Conservation (phyloP, 352 stramenopile genomes). For the Globisporangium mamillatum region DNA sequence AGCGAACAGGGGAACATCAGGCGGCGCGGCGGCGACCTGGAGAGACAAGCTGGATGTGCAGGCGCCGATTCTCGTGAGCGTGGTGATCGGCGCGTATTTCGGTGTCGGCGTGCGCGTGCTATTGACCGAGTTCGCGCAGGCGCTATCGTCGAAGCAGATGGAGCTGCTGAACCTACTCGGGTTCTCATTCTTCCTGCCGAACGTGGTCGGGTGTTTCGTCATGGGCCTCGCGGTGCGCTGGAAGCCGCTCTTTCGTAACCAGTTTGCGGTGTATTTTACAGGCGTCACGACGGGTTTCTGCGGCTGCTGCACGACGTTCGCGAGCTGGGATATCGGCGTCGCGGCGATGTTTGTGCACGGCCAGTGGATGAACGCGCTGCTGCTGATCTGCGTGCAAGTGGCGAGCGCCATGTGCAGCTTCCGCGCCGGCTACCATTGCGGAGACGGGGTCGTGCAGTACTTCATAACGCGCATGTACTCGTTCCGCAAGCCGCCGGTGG, state of each 20-base stretch:
- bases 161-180: conserved; percentile 50
- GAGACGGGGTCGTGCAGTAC: conserved; percentile 41
- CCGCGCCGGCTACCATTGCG: conserved; percentile 38
- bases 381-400: conserved; percentile 49
- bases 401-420: conserved; percentile 42
- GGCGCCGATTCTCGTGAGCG: conserved; percentile 32
- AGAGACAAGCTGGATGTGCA: conserved; percentile 27
- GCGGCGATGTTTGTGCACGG: conserved; percentile 50
- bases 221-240: conserved; percentile 48
- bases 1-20: not conserved
- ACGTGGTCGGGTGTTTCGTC: conserved; percentile 60
- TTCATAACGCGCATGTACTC: conserved; percentile 39
- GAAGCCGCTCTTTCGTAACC: conserved; percentile 40
- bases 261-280: conserved; percentile 48
- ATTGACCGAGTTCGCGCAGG: conserved; percentile 43
- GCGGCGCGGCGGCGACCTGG: not conserved
- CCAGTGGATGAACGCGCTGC: conserved; percentile 42
- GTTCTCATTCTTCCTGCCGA: conserved; percentile 53
- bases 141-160: conserved; percentile 33
- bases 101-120: conserved; percentile 48
- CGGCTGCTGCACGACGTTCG: conserved; percentile 65
- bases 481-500: conserved; percentile 44
- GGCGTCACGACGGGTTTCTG: conserved; percentile 69
- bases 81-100: conserved; percentile 45
- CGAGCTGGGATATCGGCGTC: conserved; percentile 51